These are phyloP conservation scores for Ceriops decandra DNA, from an alignment of 345 rosid species.

Conservation along the genomic window DNA sequence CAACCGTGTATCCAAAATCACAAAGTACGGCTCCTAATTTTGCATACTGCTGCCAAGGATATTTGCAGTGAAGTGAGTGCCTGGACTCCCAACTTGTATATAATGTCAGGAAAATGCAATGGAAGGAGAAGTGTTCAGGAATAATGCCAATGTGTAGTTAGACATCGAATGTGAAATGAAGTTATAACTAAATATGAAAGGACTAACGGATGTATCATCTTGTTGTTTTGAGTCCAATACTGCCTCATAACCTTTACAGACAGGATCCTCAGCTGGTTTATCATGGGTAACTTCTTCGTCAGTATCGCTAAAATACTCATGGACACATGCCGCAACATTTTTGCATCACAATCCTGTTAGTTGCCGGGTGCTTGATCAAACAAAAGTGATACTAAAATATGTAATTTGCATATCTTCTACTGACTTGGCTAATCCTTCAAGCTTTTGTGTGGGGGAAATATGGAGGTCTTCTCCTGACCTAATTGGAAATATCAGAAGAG, in stretches of 20 bases:
- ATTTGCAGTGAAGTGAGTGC: constrained; percentile 51
- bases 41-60: constrained; percentile 77
- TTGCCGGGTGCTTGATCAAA: not conserved
- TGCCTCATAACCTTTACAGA: constrained; percentile 62
- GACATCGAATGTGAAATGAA: not conserved
- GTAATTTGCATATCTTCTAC: constrained; percentile 48
- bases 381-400: not conserved
- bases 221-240: constrained; percentile 74
- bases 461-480: constrained; percentile 96
- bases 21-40: constrained; percentile 79
- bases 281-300: constrained; percentile 24
- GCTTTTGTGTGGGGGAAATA: constrained; percentile 56
- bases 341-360: not conserved
- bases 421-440: constrained; percentile 67
- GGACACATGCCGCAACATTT: constrained; percentile 55
- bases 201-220: constrained; percentile 67
- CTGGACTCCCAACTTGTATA: constrained; percentile 91
- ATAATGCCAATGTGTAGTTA: not conserved
- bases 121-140: not conserved
- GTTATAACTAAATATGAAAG: not conserved
- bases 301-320: constrained; percentile 52
- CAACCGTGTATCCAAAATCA: constrained; percentile 75
- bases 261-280: constrained; percentile 48
- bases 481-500: constrained; percentile 62
- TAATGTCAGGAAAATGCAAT: constrained; percentile 41